These are phyloP conservation scores for Funneliformis caledonium DNA, from an alignment of 371 early-diverging fungal species.

Conservation along the genomic window DNA sequence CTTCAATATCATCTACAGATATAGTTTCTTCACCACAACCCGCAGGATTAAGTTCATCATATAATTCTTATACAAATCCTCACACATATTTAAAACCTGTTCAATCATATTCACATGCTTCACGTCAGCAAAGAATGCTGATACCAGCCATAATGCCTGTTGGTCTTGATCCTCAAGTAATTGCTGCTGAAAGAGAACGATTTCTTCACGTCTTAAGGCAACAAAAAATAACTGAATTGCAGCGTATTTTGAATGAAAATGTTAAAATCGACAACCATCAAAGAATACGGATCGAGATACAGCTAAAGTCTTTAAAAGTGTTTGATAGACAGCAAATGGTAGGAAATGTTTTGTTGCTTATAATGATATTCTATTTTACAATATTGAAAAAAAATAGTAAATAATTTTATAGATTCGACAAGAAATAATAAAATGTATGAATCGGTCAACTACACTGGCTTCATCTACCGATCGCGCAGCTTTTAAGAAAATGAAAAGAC, in stretches of 20 bases:
- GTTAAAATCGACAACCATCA: constrained; percentile 39
- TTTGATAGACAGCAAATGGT: constrained; percentile 61
- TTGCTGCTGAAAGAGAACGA: constrained; percentile 78
- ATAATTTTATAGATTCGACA: constrained; percentile 67
- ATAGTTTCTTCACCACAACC: neutral
- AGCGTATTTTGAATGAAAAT: constrained; percentile 53
- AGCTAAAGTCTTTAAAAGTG: constrained; percentile 74
- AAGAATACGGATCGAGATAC: constrained; percentile 48
- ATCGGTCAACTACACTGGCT: constrained; percentile 71
- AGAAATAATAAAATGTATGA: constrained; percentile 73
- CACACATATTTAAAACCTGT: constrained; percentile 52
- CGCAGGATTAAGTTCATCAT: neutral
- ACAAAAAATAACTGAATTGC: constrained; percentile 79
- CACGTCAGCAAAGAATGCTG: constrained; percentile 70
- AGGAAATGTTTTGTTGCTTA: neutral
- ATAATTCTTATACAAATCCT: constrained; percentile 25
- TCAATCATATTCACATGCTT: constrained; percentile 58
- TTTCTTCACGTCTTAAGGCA: constrained; percentile 67
- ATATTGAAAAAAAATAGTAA: neutral
- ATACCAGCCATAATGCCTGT: constrained; percentile 78
- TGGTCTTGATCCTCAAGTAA: constrained; percentile 75
- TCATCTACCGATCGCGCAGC: constrained; percentile 80
- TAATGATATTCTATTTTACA: neutral
- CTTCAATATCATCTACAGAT: neutral
- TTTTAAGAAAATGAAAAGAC: constrained; percentile 88